These are phyloP conservation scores for Penicillium sp. DNA, from an alignment of 2,329 filamentous ascomycete species.

Conservation along the genomic window DNA sequence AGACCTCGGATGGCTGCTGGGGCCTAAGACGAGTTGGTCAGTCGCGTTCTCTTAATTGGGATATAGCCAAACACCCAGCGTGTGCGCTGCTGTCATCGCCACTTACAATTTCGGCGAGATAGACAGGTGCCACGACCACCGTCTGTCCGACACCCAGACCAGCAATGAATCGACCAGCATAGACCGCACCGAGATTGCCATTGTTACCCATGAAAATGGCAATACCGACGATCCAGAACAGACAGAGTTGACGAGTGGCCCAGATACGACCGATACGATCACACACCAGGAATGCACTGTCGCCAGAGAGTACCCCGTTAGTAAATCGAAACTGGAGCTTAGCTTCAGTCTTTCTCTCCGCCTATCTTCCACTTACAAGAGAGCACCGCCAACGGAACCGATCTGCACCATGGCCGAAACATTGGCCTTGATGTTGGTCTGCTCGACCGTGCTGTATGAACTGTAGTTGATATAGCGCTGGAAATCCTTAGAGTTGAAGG, in stretches of 20 bases:
- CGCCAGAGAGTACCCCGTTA: not conserved
- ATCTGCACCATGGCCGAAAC: slow-evolving; percentile 82
- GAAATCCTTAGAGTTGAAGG: slow-evolving; percentile 68
- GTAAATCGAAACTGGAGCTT: not conserved
- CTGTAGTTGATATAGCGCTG: slow-evolving; percentile 60
- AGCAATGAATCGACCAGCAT: slow-evolving; percentile 48
- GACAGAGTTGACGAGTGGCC: slow-evolving; percentile 44
- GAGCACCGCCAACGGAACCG: slow-evolving; percentile 70
- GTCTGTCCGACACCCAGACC: slow-evolving; percentile 48
- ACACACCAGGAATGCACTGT: slow-evolving; percentile 53
- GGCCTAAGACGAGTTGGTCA: slow-evolving; percentile 32
- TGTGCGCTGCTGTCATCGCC: not conserved
- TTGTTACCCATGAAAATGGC: slow-evolving; percentile 47
- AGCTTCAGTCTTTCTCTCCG: not conserved
- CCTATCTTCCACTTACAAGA: slow-evolving; percentile 49
- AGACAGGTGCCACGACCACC: slow-evolving; percentile 60
- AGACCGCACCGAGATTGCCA: slow-evolving; percentile 42
- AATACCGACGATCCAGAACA: slow-evolving; percentile 46
- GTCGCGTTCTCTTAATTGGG: not conserved
- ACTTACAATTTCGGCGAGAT: slow-evolving; percentile 67
- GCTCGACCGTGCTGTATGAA: slow-evolving; percentile 53
- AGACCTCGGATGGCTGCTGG: slow-evolving; percentile 70
- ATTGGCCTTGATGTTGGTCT: slow-evolving; percentile 72
- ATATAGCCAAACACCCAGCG: not conserved
- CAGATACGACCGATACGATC: slow-evolving; percentile 49